Evolutionary conservation across 2,329 filamentous ascomycete genomes (phyloP).

Genomic region (Exophiala dermatitidis): DNA sequence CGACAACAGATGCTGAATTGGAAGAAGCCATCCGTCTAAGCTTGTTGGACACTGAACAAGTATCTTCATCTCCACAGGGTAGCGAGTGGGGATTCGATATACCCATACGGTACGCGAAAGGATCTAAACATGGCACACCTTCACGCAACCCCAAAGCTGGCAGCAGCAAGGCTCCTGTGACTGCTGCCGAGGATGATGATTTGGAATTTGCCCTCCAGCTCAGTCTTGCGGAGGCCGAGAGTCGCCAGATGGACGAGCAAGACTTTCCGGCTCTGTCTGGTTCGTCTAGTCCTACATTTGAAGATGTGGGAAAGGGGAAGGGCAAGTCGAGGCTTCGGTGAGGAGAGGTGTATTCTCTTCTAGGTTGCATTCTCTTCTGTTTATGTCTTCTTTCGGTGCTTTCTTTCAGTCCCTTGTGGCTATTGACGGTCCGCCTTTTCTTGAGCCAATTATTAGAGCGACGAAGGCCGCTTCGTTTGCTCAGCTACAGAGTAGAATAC

Average conservation of each 20-base stretch:
- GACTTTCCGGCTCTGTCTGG: conserved; percentile 30
- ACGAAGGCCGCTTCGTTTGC: no score
- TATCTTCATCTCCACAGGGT: conserved; percentile 14
- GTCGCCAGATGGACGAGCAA: conserved; percentile 32
- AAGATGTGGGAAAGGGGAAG: conserved; percentile 21
- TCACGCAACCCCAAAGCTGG: conserved; percentile 26
- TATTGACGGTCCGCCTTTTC: no score
- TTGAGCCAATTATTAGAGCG: no score
- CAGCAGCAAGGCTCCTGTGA: conserved; percentile 32
- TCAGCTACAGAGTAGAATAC: no score
- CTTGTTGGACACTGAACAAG: conserved; percentile 33
- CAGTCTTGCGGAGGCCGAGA: conserved; percentile 54
- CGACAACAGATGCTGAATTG: conserved; percentile 50
- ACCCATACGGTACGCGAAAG: conserved; percentile 34
- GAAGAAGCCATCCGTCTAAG: conserved; percentile 56
- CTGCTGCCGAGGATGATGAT: conserved; percentile 47
- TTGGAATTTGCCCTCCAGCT: conserved; percentile 56
- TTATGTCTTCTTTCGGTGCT: neutral
- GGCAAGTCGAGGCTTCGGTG: conserved; percentile 16
- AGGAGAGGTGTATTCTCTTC: neutral
- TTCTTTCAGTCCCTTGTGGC: neutral
- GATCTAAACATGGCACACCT: conserved; percentile 24
- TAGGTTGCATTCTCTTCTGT: neutral
- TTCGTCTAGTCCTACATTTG: conserved; percentile 21
- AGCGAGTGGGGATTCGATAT: conserved; percentile 26